Conservation (phyloP, 495 filamentous ascomycete species). For the Stereocaulon alpinum region DNA sequence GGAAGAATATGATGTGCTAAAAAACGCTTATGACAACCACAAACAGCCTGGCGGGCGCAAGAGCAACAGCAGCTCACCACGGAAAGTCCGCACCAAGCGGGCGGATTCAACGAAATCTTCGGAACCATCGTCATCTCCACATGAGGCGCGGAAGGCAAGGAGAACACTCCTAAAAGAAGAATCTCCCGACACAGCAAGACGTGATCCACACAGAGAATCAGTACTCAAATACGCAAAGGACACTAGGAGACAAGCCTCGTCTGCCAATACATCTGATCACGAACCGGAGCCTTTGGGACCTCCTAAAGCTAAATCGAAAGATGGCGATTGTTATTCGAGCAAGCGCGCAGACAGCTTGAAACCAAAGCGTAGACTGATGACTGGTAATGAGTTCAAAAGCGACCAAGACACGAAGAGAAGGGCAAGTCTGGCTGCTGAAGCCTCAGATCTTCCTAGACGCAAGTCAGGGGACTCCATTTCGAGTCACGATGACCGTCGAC, state of each 20-base stretch:
- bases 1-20: conserved; percentile 73
- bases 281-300: conserved; percentile 38
- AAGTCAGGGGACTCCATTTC: conserved; percentile 32
- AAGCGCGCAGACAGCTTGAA: conserved; percentile 42
- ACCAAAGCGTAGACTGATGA: conserved; percentile 49
- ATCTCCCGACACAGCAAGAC: conserved; percentile 32
- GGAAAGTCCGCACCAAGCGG: conserved; percentile 48
- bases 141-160: conserved; percentile 16
- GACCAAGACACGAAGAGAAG: conserved; percentile 39
- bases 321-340: conserved; percentile 31
- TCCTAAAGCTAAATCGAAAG: conserved; percentile 33
- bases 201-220: conserved; percentile 29
- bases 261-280: conserved; percentile 40
- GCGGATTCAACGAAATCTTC: conserved; percentile 34
- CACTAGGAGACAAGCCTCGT: conserved; percentile 39
- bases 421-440: conserved; percentile 22
- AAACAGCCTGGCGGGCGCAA: conserved; percentile 36
- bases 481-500: conserved; percentile 15
- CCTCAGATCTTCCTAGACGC: conserved; percentile 29
- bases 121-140: conserved; percentile 23
- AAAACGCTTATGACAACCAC: conserved; percentile 64
- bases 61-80: conserved; percentile 40
- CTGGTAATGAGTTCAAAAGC: conserved; percentile 46
- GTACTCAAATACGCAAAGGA: conserved; percentile 37
- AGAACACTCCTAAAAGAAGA: conserved; percentile 20